Base-by-base conservation (phyloP, 345 rosid species). In the Gossypium australe region DNA sequence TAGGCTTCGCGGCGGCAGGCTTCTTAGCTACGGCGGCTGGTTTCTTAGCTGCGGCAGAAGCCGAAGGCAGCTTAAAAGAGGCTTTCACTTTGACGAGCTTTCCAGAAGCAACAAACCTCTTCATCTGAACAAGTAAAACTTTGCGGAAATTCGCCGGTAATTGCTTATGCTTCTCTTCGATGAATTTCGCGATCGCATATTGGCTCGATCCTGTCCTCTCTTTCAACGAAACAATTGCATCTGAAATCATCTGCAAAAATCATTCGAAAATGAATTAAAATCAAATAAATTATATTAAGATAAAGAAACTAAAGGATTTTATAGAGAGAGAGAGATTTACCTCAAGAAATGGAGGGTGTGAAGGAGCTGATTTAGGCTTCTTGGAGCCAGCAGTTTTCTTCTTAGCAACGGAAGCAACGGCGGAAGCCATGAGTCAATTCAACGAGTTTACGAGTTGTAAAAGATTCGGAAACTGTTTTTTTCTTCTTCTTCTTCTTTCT, bases 201-300 rank as follows among this genome's bases (percentile, higher is more conserved):
- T 87, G 91, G 70, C 94, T 89, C n/a, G 94, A 89, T 45, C 94
- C 94, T 0, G 81, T 84, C 79, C 76, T 89, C 79, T 89, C 94
- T 77, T 89, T 87, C 82, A 89, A 57, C 4, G 85, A 69, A 38
- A 70, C 70, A 18, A 89, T 89, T 2, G 91, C 89, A 2, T 87
- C 89, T 57, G 83, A 84, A 5, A 89, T 76, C 93, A 89, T 89
- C 93, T 89, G 75, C 65, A n/a, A 62, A 2, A 72, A 17, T 6
- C 24, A 13, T 41, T 12, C 4, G 7, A 61, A 58, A 2, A 11
- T 25, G 51, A 38, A 48, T 29, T 2, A 22, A 25, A 0, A 53
- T 9, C 0, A 11, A 1, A 47, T 27, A 3, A 4, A 25, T 0
- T 18, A 56, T 8, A 3, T 18, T 10, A 55, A 13, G 9, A 27